Evolutionary conservation across 768 basidiomycete genomes (phyloP).

Genomic region (Tricholoma sp.): DNA sequence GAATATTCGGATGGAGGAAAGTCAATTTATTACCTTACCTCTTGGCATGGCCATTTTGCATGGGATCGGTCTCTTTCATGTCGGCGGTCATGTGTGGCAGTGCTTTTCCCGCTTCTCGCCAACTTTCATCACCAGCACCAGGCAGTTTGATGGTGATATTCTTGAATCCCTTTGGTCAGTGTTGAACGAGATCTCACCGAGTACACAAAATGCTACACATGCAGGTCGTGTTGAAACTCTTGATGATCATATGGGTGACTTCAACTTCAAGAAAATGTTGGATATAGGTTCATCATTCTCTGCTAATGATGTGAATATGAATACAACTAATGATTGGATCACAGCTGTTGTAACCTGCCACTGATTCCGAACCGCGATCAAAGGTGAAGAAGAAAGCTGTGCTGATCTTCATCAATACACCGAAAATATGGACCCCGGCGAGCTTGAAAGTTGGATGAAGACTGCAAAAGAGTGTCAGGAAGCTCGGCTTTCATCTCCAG

Average conservation of each 20-base stretch:
- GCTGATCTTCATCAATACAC: no score
- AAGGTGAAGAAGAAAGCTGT: no score
- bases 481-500: no score
- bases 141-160: slow-evolving; percentile 11
- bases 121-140: slow-evolving; percentile 13
- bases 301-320: no score
- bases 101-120: slow-evolving; percentile 21
- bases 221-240: slow-evolving; percentile 12
- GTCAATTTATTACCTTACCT: not conserved
- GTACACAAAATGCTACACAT: slow-evolving; percentile 6
- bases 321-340: no score
- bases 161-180: slow-evolving; percentile 15
- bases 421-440: no score
- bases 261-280: slow-evolving; percentile 20
- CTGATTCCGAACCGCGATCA: no score
- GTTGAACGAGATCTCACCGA: slow-evolving; percentile 7
- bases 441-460: no score
- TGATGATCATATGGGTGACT: slow-evolving; percentile 19
- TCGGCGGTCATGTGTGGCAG: not conserved
- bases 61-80: not conserved
- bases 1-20: not conserved
- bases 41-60: not conserved
- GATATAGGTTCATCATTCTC: slow-evolving; percentile 7
- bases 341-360: no score
- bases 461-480: no score